Percentiles rank a stretch among this genome's conserved stretches.
phyloP scores from a whole-genome alignment of 805 yeast species.

The Candida boidinii region DNA sequence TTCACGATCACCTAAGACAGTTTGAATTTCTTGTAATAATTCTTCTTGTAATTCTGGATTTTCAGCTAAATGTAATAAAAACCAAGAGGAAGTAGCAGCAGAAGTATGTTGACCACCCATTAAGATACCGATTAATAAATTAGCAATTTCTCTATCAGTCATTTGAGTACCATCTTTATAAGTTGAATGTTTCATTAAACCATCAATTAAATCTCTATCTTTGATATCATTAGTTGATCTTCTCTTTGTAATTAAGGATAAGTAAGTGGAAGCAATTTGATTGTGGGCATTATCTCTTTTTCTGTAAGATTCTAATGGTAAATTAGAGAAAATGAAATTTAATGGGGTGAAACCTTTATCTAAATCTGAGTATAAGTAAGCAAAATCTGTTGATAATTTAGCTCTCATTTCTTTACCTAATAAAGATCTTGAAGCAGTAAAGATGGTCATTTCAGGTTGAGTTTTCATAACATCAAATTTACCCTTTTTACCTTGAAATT shows the following conservation, averaged over 20 bases:
- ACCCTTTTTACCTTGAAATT: constrained; percentile 41
- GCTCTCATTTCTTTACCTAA: constrained; percentile 88
- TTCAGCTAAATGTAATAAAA: constrained; percentile 82
- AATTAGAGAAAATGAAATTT: constrained; percentile 89
- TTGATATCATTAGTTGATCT: constrained; percentile 69
- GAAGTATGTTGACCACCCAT: constrained; percentile 99
- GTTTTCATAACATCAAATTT: constrained; percentile 62
- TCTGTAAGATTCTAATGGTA: constrained; percentile 72
- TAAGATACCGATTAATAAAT: constrained; percentile 85
- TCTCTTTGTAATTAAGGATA: constrained; percentile 68
- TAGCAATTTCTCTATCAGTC: constrained; percentile 94
- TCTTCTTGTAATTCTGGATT: constrained; percentile 80
- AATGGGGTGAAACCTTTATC: constrained; percentile 96
- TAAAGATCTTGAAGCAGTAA: constrained; percentile 89
- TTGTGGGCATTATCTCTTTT: constrained; percentile 84
- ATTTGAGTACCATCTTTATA: constrained; percentile 91
- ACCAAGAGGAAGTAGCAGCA: constrained; percentile 95
- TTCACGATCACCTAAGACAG: constrained; percentile 52
- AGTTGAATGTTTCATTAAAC: constrained; percentile 70
- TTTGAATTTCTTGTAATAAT: constrained; percentile 63
- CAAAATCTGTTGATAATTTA: constrained; percentile 74
- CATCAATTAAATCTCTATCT: constrained; percentile 83
- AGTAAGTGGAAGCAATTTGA: constrained; percentile 71
- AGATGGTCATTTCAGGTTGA: constrained; percentile 93
- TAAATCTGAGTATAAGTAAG: constrained; percentile 77